Evolutionary conservation across 257 asterid genomes (phyloP).

Genomic region (Ophiorrhiza pumila): DNA sequence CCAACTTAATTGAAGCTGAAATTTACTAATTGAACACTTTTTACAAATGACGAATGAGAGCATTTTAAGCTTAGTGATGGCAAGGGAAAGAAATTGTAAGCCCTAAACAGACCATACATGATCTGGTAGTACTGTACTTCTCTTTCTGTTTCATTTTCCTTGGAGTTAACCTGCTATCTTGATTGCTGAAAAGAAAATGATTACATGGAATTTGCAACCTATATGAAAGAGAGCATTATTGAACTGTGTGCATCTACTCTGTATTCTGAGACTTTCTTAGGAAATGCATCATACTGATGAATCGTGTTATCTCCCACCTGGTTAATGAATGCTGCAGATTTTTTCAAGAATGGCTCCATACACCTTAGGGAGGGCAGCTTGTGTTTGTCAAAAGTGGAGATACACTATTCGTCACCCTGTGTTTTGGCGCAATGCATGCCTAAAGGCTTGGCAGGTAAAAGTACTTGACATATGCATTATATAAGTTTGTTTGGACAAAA

Average conservation of each 20-base stretch:
- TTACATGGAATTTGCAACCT: not conserved
- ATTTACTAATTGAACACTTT: too few species aligned
- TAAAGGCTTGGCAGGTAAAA: conserved; percentile 89
- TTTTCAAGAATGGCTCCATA: conserved; percentile 73
- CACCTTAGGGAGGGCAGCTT: conserved; percentile 80
- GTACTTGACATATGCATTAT: conserved; percentile 6
- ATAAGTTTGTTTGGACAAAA: not conserved
- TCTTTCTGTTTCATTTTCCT: not conserved
- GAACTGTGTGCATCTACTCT: not conserved
- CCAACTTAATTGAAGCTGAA: not conserved
- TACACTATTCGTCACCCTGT: conserved; percentile 87
- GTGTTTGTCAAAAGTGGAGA: conserved; percentile 98
- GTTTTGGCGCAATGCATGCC: conserved; percentile 91
- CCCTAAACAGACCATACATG: not conserved
- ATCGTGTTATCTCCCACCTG: not conserved
- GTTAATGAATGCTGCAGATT: conserved; percentile 47
- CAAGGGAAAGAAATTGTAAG: not conserved
- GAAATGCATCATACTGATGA: not conserved
- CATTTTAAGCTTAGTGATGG: not conserved
- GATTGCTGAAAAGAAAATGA: not conserved
- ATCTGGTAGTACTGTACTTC: too few species aligned
- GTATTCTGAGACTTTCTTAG: not conserved
- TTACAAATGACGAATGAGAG: not conserved
- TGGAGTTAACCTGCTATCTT: not conserved
- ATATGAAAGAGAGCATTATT: not conserved